Evolutionary conservation across 2,329 filamentous ascomycete genomes (phyloP).

Genomic region (Tolypocladium tundrense): DNA sequence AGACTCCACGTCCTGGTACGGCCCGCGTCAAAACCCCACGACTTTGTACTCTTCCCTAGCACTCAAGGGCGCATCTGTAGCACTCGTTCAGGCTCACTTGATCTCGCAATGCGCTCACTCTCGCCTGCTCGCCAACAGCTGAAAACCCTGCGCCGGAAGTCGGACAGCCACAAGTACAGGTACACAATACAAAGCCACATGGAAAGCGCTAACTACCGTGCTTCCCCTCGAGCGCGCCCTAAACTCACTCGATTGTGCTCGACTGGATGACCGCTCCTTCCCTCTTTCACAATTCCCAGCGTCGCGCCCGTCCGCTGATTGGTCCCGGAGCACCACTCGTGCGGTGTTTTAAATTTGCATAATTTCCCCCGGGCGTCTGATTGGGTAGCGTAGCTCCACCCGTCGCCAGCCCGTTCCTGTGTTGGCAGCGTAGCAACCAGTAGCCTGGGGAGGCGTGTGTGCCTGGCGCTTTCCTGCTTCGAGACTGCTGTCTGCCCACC

Average conservation of each 20-base stretch:
- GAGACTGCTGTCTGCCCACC: neutral
- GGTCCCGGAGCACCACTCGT: neutral
- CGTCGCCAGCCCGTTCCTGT: neutral
- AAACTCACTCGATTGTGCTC: neutral
- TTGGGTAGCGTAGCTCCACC: constrained; percentile 2
- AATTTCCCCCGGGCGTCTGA: constrained; percentile 13
- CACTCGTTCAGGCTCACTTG: neutral
- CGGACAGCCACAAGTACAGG: neutral
- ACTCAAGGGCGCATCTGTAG: neutral
- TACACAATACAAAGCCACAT: neutral
- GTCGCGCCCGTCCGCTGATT: neutral
- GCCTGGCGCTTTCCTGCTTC: constrained; percentile 9
- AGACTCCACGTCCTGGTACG: neutral
- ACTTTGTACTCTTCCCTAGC: neutral
- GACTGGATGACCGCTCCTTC: neutral
- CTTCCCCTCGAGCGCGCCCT: neutral
- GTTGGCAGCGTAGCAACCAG: neutral
- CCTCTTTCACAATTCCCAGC: neutral
- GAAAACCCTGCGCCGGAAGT: neutral
- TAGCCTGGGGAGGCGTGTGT: neutral
- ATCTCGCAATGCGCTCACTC: neutral
- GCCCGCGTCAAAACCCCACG: neutral
- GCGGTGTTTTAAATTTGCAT: constrained; percentile 16
- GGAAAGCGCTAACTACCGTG: neutral
- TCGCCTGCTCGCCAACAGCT: neutral